Evolutionary conservation across 2,329 filamentous ascomycete genomes (phyloP).

Genomic region (Beauveria rudraprayagi): DNA sequence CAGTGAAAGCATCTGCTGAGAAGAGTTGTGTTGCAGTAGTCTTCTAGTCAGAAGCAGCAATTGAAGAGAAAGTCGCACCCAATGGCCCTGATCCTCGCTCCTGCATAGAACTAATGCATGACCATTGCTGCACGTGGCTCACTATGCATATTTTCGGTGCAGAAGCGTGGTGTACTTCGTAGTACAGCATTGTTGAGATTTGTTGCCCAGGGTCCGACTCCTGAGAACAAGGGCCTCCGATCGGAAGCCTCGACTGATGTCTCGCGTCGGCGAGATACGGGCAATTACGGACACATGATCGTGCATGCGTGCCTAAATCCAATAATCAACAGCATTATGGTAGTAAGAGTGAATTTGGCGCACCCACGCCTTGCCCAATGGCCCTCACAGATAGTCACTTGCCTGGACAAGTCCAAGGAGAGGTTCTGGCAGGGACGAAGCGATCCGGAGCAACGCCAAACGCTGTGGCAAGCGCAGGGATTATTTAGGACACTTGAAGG

Average conservation of each 20-base stretch:
- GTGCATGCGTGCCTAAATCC: too few relatives aligned
- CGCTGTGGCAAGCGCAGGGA: too few relatives aligned
- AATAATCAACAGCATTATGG: too few relatives aligned
- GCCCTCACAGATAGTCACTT: too few relatives aligned
- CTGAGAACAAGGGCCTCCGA: background rate
- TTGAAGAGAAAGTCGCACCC: background rate
- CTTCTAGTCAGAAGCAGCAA: background rate
- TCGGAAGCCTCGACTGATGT: background rate
- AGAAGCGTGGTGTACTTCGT: background rate
- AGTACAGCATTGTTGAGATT: background rate
- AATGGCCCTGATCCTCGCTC: background rate
- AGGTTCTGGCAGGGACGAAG: too few relatives aligned
- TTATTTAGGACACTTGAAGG: background rate
- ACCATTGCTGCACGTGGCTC: background rate
- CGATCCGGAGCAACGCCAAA: too few relatives aligned
- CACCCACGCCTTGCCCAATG: too few relatives aligned
- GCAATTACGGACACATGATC: too few relatives aligned
- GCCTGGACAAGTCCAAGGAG: too few relatives aligned
- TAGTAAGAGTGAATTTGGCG: too few relatives aligned
- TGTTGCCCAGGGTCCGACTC: background rate
- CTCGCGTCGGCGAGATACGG: background rate
- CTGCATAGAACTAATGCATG: background rate
- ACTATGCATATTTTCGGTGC: background rate
- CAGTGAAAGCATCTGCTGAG: too few relatives aligned
- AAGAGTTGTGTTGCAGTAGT: background rate